Evolutionary conservation across 441 rosid genomes (phyloP).

Genomic region (Populus hybrid): DNA sequence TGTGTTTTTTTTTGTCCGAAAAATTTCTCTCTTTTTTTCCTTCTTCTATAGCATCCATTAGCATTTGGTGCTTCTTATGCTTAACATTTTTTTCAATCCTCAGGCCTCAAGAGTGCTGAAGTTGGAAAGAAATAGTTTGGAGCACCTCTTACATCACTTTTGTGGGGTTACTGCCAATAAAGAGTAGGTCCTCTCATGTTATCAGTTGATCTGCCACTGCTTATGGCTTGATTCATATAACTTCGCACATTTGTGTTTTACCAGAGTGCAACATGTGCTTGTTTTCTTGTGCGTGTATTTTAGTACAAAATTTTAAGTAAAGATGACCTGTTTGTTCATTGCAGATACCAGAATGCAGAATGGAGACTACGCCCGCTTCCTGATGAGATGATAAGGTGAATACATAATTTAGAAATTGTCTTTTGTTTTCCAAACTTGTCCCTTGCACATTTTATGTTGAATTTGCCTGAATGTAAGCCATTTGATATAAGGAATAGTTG

Average conservation of each 20-base stretch:
- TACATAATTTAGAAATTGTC: conserved; percentile 7
- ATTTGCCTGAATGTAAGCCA: not conserved
- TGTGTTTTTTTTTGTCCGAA: not conserved
- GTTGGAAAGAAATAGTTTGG: conserved; percentile 89
- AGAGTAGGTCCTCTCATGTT: conserved; percentile 49
- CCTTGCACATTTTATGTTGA: not conserved
- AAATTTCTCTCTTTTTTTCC: too few species aligned
- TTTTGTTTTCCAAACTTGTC: not conserved
- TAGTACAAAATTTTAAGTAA: not conserved
- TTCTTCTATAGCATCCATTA: not conserved
- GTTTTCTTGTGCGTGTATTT: not conserved
- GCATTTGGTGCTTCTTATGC: not conserved
- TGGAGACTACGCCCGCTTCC: conserved; percentile 95
- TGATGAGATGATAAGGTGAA: conserved; percentile 69
- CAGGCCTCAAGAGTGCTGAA: conserved; percentile 93
- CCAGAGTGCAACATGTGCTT: not conserved
- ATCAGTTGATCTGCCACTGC: not conserved
- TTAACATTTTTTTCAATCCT: conserved; percentile 6
- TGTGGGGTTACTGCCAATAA: conserved; percentile 89
- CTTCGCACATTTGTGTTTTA: not conserved
- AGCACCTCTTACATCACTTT: conserved; percentile 68
- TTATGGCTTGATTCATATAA: not conserved
- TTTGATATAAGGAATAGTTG: not conserved
- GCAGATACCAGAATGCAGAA: conserved; percentile 94
- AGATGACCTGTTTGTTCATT: conserved; percentile 26